Percentiles rank a stretch among this genome's conserved stretches.
Evolutionary conservation across 768 basidiomycete genomes (phyloP).

Genomic region (Leccinellum rugosiceps): DNA sequence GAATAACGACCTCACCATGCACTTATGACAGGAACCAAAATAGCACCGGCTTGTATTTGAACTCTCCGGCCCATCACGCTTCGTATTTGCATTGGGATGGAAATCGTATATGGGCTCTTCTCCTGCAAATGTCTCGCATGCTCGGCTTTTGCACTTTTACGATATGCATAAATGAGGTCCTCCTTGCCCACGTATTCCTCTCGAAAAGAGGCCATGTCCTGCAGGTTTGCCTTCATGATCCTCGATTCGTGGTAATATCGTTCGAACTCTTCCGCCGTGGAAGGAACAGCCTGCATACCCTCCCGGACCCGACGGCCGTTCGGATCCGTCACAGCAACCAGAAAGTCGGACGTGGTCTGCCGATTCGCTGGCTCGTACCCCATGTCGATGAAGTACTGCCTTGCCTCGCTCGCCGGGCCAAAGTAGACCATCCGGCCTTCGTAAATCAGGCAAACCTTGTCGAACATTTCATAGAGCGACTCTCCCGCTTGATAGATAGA

Average conservation of each 20-base stretch:
- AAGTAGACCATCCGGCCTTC: conserved; percentile 60
- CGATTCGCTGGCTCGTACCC: conserved; percentile 53
- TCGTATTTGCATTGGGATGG: conserved; percentile 45
- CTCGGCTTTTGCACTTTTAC: conserved; percentile 49
- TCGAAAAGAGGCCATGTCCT: conserved; percentile 48
- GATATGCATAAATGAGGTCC: conserved; percentile 42
- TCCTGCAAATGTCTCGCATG: conserved; percentile 45
- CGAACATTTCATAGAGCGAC: conserved; percentile 59
- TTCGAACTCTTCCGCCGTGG: conserved; percentile 59
- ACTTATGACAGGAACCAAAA: conserved; percentile 32
- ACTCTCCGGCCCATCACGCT: conserved; percentile 46
- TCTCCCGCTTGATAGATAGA: conserved; percentile 87
- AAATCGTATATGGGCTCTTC: conserved; percentile 48
- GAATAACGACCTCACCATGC: conserved; percentile 9
- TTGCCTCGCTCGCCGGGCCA: conserved; percentile 51
- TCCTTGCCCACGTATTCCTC: conserved; percentile 43
- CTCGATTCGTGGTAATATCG: conserved; percentile 42
- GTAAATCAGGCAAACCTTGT: conserved; percentile 66
- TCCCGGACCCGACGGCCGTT: conserved; percentile 51
- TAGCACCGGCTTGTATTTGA: conserved; percentile 43
- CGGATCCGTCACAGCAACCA: conserved; percentile 61
- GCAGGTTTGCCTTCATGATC: conserved; percentile 38
- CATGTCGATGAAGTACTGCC: conserved; percentile 57
- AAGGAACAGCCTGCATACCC: conserved; percentile 25
- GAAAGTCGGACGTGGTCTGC: conserved; percentile 63